Evolutionary conservation across 2,329 filamentous ascomycete species (phyloP), one percentile per base, ranked within the genome.

Genomic region (Sporothrix pseudoabietina): DNA sequence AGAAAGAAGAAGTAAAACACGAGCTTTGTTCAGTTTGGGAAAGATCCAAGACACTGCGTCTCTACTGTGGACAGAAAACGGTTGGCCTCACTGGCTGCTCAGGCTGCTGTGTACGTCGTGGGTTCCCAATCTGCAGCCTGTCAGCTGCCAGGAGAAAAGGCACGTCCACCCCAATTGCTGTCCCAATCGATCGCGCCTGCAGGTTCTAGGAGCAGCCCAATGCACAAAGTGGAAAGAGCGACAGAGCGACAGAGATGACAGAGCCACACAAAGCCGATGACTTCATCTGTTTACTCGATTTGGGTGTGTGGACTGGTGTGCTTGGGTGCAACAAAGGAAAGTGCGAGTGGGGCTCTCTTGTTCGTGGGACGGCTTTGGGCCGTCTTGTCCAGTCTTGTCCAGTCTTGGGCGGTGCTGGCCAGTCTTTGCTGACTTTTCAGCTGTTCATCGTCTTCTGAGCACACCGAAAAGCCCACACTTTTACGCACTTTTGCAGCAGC

Each of bases 251-350:
- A 65, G 30, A 54, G 26, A 63, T 19, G 22, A 65, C 35, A 47
- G 61, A 66, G 61, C 61, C 14, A 66, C 22, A 47, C 32, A 22
- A 65, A 30, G 61, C 59, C 54, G 32, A 71, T 71, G 69, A 71
- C 54, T 61, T 71, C 69, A 71, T 71, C 55, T 63, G 69, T 71
- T 63, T 71, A 39, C 39, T 68, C 65, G 44, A 68, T 52, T 41
- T 68, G 7, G 54, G 22, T 52, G 16, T 16, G 52, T 9, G 22
- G 22, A 3, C 52, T 30, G 61, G 61, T 39, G 14, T 41, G 59
- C 26, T 26, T 26, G 26, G 26, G n/a, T 26, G 61, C n/a, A 47
- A 66, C 61, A 66, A 66, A 66, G 59, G 61, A 66, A 66, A 41
- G 61, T 47, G 61, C 22, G 39, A 14, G 61, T 66, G 61, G 61